These are phyloP conservation scores for Fusarium sp. DNA, from an alignment of 2,329 filamentous ascomycete genomes.

Conservation along the genomic window DNA sequence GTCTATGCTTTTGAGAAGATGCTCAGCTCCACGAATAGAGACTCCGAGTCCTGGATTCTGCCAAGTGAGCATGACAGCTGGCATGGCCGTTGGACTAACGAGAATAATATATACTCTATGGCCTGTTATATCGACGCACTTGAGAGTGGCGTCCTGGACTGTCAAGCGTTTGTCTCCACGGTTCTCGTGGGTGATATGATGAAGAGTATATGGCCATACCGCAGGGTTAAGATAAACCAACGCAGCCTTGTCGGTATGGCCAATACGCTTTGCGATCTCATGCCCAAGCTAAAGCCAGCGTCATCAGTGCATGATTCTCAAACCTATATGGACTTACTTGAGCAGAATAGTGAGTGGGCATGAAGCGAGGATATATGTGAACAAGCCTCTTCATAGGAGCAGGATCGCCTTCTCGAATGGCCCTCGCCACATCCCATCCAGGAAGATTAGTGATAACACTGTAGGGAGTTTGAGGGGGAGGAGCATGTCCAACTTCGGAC, in stretches of 20 bases:
- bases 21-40: conserved; percentile 55
- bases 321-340: conserved; percentile 38
- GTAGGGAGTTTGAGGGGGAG: conserved; percentile 57
- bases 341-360: conserved; percentile 49
- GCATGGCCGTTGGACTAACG: conserved; percentile 48
- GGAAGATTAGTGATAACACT: conserved; percentile 56
- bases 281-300: conserved; percentile 46
- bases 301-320: background rate
- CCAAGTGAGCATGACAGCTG: conserved; percentile 54
- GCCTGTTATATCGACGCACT: conserved; percentile 52
- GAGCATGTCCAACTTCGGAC: conserved; percentile 53
- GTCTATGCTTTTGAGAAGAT: conserved; percentile 50
- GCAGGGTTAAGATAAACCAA: conserved; percentile 46
- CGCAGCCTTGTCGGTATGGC: conserved; percentile 38
- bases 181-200: conserved; percentile 46
- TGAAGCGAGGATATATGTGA: conserved; percentile 58
- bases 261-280: conserved; percentile 46
- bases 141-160: conserved; percentile 47
- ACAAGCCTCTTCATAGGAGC: conserved; percentile 46
- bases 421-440: conserved; percentile 52
- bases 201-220: conserved; percentile 42
- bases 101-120: conserved; percentile 55
- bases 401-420: conserved; percentile 53
- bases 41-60: conserved; percentile 55
- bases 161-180: conserved; percentile 48